These are phyloP conservation scores for Prunus fruticosa DNA, from an alignment of 306 rosid genomes.

Conservation along the genomic window DNA sequence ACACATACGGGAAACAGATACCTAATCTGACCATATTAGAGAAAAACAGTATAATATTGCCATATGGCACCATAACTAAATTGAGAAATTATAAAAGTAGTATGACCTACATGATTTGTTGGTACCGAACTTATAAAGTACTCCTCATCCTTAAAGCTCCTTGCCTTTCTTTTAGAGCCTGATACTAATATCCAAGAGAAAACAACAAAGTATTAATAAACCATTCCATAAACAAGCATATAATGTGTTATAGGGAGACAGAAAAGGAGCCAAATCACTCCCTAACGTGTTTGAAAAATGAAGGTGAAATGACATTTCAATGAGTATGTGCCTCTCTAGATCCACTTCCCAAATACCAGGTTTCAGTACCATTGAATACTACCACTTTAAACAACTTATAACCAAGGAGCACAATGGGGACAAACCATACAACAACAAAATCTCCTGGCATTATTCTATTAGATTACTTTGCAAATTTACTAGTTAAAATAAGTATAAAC, in stretches of 20 bases:
- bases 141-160: constrained; percentile 78
- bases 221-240: neutral
- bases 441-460: neutral
- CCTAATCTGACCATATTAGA: neutral
- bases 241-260: neutral
- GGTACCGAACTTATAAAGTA: constrained; percentile 81
- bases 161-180: constrained; percentile 68
- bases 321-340: neutral
- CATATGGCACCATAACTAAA: neutral
- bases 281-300: neutral
- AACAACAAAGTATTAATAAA: constrained; percentile 15
- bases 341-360: neutral
- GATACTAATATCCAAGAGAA: constrained; percentile 36
- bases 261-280: neutral
- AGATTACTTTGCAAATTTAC: neutral
- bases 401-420: neutral
- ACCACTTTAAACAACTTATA: neutral
- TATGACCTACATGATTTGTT: constrained; percentile 61
- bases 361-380: neutral
- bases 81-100: constrained; percentile 15
- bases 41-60: neutral
- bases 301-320: neutral
- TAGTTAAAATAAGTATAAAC: neutral
- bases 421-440: neutral
- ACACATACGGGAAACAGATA: neutral